Conservation (phyloP, 1,284 basidiomycete species). For the Trichosporon faecale region DNA sequence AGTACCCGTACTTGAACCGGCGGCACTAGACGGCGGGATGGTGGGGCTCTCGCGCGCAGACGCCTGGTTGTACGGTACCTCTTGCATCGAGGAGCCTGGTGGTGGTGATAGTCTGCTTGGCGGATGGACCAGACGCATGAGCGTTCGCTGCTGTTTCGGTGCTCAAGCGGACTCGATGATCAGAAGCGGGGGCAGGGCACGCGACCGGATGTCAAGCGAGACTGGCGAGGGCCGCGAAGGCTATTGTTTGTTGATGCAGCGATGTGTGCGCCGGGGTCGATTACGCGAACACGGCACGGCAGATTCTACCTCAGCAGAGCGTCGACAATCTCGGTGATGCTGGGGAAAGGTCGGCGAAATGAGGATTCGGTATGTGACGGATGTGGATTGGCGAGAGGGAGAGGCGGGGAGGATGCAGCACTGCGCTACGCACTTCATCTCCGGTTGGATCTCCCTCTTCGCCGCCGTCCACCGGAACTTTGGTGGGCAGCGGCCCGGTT, state of each 20-base stretch:
- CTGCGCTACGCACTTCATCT: not conserved
- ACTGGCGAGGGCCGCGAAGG: not conserved
- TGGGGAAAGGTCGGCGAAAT: not conserved
- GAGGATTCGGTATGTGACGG: slow-evolving; percentile 10
- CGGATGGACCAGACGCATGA: slow-evolving; percentile 30
- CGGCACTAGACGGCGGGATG: not conserved
- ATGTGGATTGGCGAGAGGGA: not conserved
- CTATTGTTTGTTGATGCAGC: not conserved
- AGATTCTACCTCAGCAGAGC: not conserved
- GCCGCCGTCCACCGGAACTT: not conserved
- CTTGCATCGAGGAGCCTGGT: slow-evolving; percentile 26
- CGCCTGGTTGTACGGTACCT: slow-evolving; percentile 8
- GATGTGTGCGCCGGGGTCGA: not conserved
- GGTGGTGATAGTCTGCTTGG: slow-evolving; percentile 40
- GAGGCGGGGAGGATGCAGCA: not conserved
- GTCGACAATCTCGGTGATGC: not conserved
- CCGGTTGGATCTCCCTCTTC: not conserved
- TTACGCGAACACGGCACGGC: not conserved
- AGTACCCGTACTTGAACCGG: slow-evolving; percentile 4
- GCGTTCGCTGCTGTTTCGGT: not conserved
- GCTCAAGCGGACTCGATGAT: not conserved
- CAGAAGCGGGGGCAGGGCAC: not conserved
- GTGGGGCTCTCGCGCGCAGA: not conserved
- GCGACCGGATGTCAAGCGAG: not conserved
- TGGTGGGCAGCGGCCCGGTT: not conserved